These are phyloP conservation scores for Leucogyrophana mollusca DNA, from an alignment of 768 basidiomycete genomes.

Conservation along the genomic window DNA sequence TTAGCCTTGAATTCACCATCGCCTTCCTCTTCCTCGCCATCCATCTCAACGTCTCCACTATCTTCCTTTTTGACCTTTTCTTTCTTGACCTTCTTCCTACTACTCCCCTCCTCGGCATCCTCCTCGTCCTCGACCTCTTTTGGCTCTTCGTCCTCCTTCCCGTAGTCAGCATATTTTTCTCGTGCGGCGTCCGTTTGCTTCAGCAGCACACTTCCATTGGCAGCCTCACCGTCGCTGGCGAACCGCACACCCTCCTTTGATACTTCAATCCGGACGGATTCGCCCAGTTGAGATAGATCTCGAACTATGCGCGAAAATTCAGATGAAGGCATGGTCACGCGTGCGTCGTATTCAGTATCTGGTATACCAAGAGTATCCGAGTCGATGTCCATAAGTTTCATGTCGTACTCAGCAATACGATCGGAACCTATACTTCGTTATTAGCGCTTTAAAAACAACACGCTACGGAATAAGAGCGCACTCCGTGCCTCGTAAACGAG, in stretches of 20 bases:
- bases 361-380: conserved; percentile 93
- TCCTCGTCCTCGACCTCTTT: conserved; percentile 39
- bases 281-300: conserved; percentile 87
- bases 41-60: conserved; percentile 44
- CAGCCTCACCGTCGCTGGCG: conserved; percentile 89
- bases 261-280: conserved; percentile 94
- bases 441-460: neutral
- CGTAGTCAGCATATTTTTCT: conserved; percentile 39
- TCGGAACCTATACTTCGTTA: conserved; percentile 62
- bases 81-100: conserved; percentile 31
- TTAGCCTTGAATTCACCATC: conserved; percentile 40
- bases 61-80: conserved; percentile 44
- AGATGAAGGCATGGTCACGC: conserved; percentile 77
- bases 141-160: conserved; percentile 42
- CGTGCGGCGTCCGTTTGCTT: conserved; percentile 65
- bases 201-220: conserved; percentile 83
- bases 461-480: conserved; percentile 36
- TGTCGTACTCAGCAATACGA: conserved; percentile 95
- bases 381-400: conserved; percentile 99
- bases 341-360: conserved; percentile 95
- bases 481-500: conserved; percentile 90
- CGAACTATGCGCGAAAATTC: conserved; percentile 94
- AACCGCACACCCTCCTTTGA: conserved; percentile 95
- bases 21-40: conserved; percentile 48
- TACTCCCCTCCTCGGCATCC: conserved; percentile 40